Percentiles rank a stretch among this genome's conserved stretches.
phyloP scores from a whole-genome alignment of 2,329 filamentous ascomycete genomes.

The Colletotrichum paranaense region DNA sequence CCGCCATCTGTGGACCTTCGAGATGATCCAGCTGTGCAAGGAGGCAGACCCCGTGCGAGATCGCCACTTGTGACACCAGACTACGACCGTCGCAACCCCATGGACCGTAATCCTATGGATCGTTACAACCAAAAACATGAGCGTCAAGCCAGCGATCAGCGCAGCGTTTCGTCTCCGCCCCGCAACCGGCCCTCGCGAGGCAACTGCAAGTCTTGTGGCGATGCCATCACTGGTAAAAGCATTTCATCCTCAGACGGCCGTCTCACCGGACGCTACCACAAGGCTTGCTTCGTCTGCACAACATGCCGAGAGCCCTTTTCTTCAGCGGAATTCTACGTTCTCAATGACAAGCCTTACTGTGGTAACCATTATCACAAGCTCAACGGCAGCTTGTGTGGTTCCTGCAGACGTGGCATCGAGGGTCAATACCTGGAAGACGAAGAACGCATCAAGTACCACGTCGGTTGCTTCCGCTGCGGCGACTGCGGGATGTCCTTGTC shows the following conservation, averaged over 20 bases:
- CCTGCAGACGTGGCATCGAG: conserved; percentile 88
- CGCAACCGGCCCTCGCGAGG: conserved; percentile 67
- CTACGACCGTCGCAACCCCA: conserved; percentile 30
- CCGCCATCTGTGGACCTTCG: conserved; percentile 40
- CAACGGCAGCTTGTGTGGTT: conserved; percentile 86
- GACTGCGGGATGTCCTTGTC: conserved; percentile 80
- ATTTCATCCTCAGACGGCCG: conserved; percentile 94
- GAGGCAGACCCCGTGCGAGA: conserved; percentile 33
- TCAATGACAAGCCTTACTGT: conserved; percentile 89
- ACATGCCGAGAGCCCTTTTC: conserved; percentile 85
- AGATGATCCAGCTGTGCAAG: conserved; percentile 47
- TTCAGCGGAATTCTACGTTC: conserved; percentile 92
- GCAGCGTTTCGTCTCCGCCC: conserved; percentile 37
- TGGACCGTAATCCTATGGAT: conserved; percentile 27
- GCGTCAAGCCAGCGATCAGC: conserved; percentile 25
- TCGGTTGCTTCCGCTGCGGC: conserved; percentile 85
- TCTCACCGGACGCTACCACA: conserved; percentile 93
- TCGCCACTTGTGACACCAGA: conserved; percentile 42
- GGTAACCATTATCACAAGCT: conserved; percentile 91
- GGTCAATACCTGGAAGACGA: conserved; percentile 93
- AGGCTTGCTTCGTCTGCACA: conserved; percentile 91
- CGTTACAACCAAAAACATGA: conserved; percentile 21
- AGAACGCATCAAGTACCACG: conserved; percentile 82
- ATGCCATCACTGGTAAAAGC: conserved; percentile 87
- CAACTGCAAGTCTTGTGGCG: conserved; percentile 84